Evolutionary conservation across 371 early-diverging fungal genomes (phyloP).

Genomic region (Basidiobolus meristosporus): DNA sequence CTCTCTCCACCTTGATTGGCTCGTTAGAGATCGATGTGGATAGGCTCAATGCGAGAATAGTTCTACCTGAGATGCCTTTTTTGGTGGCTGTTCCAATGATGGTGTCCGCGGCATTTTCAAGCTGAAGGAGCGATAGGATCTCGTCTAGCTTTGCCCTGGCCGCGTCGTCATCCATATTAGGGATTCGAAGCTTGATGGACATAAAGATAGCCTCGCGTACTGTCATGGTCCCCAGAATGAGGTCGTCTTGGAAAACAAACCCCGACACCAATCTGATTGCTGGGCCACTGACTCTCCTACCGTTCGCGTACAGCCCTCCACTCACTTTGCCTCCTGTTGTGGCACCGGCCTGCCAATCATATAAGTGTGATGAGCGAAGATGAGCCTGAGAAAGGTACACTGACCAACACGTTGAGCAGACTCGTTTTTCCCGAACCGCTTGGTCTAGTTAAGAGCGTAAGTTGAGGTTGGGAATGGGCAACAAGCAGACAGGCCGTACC

Average conservation of each 20-base stretch:
- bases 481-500: too few relatives aligned
- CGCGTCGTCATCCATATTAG: constrained; percentile 32
- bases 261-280: constrained; percentile 11
- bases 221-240: constrained; percentile 61
- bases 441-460: too few relatives aligned
- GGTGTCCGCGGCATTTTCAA: constrained; percentile 54
- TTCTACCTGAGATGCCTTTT: constrained; percentile 38
- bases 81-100: constrained; percentile 50
- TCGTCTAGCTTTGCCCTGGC: constrained; percentile 41
- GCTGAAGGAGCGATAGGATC: constrained; percentile 53
- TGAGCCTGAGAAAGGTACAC: too few relatives aligned
- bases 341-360: not conserved
- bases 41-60: too few relatives aligned
- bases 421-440: not conserved
- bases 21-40: too few relatives aligned
- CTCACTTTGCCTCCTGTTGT: not conserved
- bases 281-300: not conserved
- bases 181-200: constrained; percentile 60
- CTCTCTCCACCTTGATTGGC: constrained; percentile 45
- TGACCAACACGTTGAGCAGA: not conserved
- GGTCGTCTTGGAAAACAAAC: constrained; percentile 76
- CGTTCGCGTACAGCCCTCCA: not conserved
- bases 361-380: too few relatives aligned
- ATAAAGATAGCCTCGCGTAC: constrained; percentile 65
- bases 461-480: too few relatives aligned